phyloP scores from a whole-genome alignment of 371 early-diverging fungal genomes.

The Apophysomyces trapeziformis region DNA sequence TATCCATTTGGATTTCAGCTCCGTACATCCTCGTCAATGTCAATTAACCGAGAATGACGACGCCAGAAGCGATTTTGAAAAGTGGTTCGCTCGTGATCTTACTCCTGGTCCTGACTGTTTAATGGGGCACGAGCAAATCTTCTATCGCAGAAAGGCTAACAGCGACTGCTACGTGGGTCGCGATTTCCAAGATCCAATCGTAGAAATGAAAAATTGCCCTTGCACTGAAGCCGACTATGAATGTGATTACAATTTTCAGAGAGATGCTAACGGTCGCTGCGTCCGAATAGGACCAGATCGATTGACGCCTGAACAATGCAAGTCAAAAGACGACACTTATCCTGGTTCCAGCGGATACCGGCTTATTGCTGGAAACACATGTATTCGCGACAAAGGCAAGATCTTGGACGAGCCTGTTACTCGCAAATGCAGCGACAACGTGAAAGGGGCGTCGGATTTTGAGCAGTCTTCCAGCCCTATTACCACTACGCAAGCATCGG shows the following conservation, averaged over 20 bases:
- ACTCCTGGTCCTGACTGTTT: constrained; percentile 77
- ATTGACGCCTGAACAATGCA: constrained; percentile 62
- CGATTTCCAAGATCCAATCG: constrained; percentile 60
- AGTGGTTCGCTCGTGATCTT: constrained; percentile 70
- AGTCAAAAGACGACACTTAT: constrained; percentile 65
- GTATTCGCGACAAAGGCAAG: constrained; percentile 54
- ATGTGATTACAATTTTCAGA: constrained; percentile 87
- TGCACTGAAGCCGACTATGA: constrained; percentile 90
- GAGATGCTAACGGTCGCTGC: constrained; percentile 60
- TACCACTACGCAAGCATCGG: constrained; percentile 32
- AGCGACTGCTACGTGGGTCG: constrained; percentile 82
- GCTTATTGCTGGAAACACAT: constrained; percentile 82
- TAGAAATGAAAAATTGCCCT: constrained; percentile 65
- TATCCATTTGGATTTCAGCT: constrained; percentile 75
- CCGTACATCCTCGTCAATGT: constrained; percentile 71
- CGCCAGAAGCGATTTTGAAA: constrained; percentile 75
- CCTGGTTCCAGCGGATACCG: constrained; percentile 87
- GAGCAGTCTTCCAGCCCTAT: neutral
- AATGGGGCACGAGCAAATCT: constrained; percentile 82
- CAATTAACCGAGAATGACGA: constrained; percentile 52
- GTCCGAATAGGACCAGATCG: constrained; percentile 55
- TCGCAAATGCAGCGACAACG: constrained; percentile 62
- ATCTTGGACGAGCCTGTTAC: constrained; percentile 67
- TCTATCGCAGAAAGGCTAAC: constrained; percentile 75
- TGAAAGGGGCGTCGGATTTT: neutral